Conservation (phyloP, 495 filamentous ascomycete species). For the Podospora didyma region DNA sequence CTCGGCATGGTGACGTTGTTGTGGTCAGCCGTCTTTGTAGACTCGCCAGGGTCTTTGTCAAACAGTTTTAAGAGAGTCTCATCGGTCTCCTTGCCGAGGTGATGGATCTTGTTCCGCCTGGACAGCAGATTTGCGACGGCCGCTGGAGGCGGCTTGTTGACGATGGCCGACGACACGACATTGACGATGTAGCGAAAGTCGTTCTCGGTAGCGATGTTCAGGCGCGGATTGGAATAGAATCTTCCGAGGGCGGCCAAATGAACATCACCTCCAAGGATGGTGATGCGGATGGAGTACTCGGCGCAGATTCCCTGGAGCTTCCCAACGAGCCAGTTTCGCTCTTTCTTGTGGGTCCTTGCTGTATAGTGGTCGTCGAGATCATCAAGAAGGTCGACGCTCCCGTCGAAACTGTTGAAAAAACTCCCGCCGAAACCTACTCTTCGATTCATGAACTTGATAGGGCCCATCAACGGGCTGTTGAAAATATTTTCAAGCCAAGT, state of each 20-base stretch:
- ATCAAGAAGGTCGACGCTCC: conserved; percentile 82
- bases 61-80: conserved; percentile 87
- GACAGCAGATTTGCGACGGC: conserved; percentile 88
- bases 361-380: conserved; percentile 96
- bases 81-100: conserved; percentile 77
- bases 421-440: conserved; percentile 79
- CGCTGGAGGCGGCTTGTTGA: conserved; percentile 85
- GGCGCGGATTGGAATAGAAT: conserved; percentile 85
- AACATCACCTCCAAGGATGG: conserved; percentile 89
- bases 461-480: conserved; percentile 73
- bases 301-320: conserved; percentile 70
- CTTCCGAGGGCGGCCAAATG: conserved; percentile 89
- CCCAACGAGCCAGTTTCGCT: conserved; percentile 69
- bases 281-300: conserved; percentile 70
- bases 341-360: conserved; percentile 83
- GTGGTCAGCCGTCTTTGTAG: conserved; percentile 58
- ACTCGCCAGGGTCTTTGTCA: conserved; percentile 72
- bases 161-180: conserved; percentile 84
- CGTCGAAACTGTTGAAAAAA: conserved; percentile 92
- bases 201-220: conserved; percentile 71
- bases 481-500: conserved; percentile 92
- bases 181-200: conserved; percentile 93
- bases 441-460: conserved; percentile 84
- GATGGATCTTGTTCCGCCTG: conserved; percentile 85
- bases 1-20: conserved; percentile 90